These are phyloP conservation scores for Xylaria nigripes DNA, from an alignment of 495 filamentous ascomycete species.

Conservation along the genomic window DNA sequence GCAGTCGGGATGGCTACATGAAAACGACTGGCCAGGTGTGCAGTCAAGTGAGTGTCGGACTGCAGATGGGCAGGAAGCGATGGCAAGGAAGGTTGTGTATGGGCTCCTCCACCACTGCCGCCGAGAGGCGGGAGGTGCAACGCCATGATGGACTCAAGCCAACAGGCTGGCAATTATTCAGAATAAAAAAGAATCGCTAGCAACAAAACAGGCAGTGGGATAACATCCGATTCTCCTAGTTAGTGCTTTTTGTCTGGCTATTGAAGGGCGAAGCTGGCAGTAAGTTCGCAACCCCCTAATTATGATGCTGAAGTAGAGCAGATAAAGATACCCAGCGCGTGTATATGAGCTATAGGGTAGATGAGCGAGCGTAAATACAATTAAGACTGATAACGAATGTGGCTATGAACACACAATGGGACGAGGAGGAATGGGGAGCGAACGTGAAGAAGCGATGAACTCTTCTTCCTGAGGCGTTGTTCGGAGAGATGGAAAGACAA, in stretches of 20 bases:
- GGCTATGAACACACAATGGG: constrained; percentile 9
- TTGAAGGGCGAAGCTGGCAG: neutral
- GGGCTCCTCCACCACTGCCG: constrained; percentile 52
- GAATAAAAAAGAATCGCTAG: neutral
- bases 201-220: constrained; percentile 2
- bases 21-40: constrained; percentile 91
- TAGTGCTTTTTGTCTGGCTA: neutral
- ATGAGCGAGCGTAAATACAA: constrained; percentile 22
- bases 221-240: neutral
- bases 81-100: constrained; percentile 84
- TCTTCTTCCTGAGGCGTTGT: neutral
- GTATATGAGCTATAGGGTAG: constrained; percentile 11
- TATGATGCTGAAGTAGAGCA: neutral
- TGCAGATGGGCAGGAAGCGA: constrained; percentile 84
- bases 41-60: constrained; percentile 91
- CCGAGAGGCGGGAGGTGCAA: constrained; percentile 36
- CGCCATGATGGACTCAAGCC: constrained; percentile 33
- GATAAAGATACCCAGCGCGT: neutral
- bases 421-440: constrained; percentile 13
- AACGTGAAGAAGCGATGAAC: constrained; percentile 13
- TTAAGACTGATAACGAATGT: constrained; percentile 26
- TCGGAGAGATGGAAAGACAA: neutral
- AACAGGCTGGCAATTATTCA: constrained; percentile 6
- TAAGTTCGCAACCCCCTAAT: constrained; percentile 1
- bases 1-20: constrained; percentile 84